Base-by-base conservation (phyloP, 306 rosid genomes). In the Cicer cuneatum region DNA sequence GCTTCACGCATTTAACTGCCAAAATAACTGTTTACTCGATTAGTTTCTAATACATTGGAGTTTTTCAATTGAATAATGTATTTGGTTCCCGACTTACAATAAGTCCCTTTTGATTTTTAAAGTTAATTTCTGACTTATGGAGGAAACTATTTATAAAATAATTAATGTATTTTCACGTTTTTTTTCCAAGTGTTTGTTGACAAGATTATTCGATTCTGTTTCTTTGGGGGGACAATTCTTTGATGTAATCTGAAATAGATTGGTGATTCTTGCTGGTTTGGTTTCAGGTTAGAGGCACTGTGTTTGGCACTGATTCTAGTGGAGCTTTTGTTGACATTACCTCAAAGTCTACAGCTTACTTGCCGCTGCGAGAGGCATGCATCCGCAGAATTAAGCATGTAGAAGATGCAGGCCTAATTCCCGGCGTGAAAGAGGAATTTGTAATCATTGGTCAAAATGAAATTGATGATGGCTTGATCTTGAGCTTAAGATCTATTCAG, bases 311-410 rank as follows among this genome's bases (percentile, higher is more conserved):
- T 6, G 99, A 94, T 78, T 47, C 42, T 5, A 72, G 76, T 78
- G 97, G 99, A 48, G 99, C 99, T 42, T 79, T 87, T 80, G 93
- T 94, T 53, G 96, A 94, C 83, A 90, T 89, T 69, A 84, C 89
- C 43, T 91, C 96, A 7, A 94, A 94, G 81, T 94, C 99, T 14
- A 83, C 96, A 0, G 96, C 99, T 8, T 90, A 88, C 80, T 89
- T 94, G 88, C 97, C 96, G 2, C 37, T 92, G 53, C 85, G 80
- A 71, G 99, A 92, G 87, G 92, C 97, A 5, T 77, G 88, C 69
- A 86, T 89, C 75, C 87, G 84, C 81, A 86, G 47, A 79, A 79
- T 92, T 77, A 92, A 78, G 81, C 88, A 85, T 66, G 95, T 94
- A 8, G 84, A 86, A 84, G 96, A 92, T 37, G 96, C 86, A 38